Evolutionary conservation across 257 asterid species (phyloP).

Genomic region (Haberlea rhodopensis): DNA sequence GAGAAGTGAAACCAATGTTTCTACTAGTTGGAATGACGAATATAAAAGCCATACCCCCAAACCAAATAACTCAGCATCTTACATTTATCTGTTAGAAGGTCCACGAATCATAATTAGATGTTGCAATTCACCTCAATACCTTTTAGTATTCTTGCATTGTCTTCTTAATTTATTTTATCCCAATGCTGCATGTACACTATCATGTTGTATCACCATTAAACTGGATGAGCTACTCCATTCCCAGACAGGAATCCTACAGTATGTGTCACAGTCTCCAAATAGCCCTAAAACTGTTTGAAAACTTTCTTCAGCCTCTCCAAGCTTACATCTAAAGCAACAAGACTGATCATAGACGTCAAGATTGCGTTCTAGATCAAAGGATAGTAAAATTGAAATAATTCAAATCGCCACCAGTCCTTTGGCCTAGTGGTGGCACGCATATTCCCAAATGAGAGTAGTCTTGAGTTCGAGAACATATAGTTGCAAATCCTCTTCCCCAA

Average conservation of each 20-base stretch:
- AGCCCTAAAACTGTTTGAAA: not conserved
- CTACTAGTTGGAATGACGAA: not conserved
- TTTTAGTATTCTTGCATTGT: not conserved
- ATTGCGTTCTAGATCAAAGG: no score
- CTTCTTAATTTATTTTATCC: not conserved
- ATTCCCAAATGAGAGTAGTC: not conserved
- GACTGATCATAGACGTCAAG: no score
- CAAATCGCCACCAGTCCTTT: no score
- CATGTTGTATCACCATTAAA: not conserved
- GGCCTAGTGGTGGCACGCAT: no score
- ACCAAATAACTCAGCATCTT: constrained; percentile 3
- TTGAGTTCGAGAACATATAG: no score
- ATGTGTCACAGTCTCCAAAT: not conserved
- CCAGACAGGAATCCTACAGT: not conserved
- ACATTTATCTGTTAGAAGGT: not conserved
- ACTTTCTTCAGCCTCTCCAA: not conserved
- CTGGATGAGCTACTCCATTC: not conserved
- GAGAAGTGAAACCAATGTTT: no score
- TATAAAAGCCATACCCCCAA: not conserved
- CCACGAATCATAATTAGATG: not conserved
- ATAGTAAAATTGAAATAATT: no score
- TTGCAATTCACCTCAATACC: not conserved
- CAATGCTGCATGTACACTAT: not conserved
- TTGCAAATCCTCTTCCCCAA: no score
- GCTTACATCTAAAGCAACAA: not conserved